Percentiles rank a stretch among this genome's conserved stretches.
Conservation (phyloP, 129 eudicot genomes). For the Oenanthe sinensis region DNA sequence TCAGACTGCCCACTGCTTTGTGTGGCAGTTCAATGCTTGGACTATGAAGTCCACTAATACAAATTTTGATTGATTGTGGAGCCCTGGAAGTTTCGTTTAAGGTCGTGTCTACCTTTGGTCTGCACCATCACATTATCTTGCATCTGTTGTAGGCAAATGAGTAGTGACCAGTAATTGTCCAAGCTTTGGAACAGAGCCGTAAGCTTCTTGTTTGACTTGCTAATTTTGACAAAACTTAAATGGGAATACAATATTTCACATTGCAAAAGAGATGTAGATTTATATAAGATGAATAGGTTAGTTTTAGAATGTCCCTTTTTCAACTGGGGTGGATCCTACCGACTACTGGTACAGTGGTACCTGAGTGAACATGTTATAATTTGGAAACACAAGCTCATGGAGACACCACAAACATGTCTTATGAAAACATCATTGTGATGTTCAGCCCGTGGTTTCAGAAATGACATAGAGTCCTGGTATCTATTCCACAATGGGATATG, state of each 20-base stretch:
- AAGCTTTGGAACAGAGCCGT: not conserved
- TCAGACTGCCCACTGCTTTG: not conserved
- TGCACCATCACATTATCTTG: not conserved
- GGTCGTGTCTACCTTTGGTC: not conserved
- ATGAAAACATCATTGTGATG: not conserved
- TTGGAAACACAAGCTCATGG: not conserved
- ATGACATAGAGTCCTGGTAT: not conserved
- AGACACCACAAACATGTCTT: slow-evolving; percentile 1
- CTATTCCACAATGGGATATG: not conserved
- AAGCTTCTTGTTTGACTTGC: not conserved
- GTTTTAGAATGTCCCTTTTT: not conserved
- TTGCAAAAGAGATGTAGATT: not conserved
- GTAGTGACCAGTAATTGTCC: not conserved
- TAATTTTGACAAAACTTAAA: not conserved
- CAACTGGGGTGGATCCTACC: not conserved
- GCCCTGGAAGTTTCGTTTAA: not conserved
- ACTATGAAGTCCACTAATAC: not conserved
- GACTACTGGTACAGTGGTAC: not conserved
- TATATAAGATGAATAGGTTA: not conserved
- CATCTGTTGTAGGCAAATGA: not conserved
- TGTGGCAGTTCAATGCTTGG: not conserved
- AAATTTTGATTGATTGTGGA: not conserved
- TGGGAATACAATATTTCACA: not conserved
- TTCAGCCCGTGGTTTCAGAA: not conserved
- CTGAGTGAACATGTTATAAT: not conserved